A percentile compares a stretch with the other conserved stretches of the same genome.
Evolutionary conservation across 768 basidiomycete genomes (phyloP).

Genomic region (Suillus paluster): DNA sequence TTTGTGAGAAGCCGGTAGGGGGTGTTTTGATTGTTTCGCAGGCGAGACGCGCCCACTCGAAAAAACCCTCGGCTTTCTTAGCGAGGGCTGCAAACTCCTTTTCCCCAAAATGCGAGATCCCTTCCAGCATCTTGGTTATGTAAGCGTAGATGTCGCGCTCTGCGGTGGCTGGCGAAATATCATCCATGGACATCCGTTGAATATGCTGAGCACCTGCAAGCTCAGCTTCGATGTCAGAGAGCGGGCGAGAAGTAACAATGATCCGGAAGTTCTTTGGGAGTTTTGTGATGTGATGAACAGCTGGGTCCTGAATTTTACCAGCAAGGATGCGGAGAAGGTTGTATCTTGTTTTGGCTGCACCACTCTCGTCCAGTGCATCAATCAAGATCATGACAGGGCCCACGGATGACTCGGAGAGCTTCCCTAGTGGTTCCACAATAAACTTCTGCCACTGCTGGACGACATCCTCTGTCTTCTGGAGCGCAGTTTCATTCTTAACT

Average conservation of each 20-base stretch:
- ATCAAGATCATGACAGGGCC: constrained; percentile 6
- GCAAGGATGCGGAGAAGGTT: background rate
- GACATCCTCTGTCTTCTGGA: background rate
- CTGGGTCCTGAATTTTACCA: background rate
- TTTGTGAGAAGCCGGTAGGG: too few species aligned
- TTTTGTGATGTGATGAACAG: fast-evolving
- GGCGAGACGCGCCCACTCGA: too few species aligned
- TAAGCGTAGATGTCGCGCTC: too few species aligned
- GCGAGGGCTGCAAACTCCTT: too few species aligned
- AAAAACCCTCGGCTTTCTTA: too few species aligned
- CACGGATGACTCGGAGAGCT: background rate
- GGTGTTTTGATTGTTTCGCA: too few species aligned
- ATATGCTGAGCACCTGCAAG: too few species aligned
- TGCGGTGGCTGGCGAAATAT: too few species aligned
- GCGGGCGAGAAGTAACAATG: constrained; percentile 1
- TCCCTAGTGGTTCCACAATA: background rate
- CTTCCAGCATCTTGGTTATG: too few species aligned
- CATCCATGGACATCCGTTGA: too few species aligned
- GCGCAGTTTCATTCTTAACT: background rate
- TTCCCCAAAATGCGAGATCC: too few species aligned
- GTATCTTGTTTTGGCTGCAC: background rate
- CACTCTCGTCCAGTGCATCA: constrained; percentile 27
- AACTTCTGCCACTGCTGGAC: constrained; percentile 2
- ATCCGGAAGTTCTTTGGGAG: background rate
- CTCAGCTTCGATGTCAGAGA: too few species aligned